A percentile compares a stretch with the other conserved stretches of the same genome.
Conservation (phyloP, 176 grass and related monocot genomes). For the Neostapfia colusana region DNA sequence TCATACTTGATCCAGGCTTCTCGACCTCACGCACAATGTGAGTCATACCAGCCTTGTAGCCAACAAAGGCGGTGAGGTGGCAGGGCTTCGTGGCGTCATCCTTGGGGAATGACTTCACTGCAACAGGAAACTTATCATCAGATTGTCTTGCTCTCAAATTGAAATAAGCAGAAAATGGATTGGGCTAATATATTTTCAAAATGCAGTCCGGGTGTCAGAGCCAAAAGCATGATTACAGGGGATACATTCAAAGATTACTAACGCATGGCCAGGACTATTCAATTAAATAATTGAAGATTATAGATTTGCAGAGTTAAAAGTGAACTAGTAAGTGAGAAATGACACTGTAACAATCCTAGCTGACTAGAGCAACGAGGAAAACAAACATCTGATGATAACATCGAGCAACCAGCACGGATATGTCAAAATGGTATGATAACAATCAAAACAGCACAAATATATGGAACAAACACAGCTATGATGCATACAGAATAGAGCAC, state of each 20-base stretch:
- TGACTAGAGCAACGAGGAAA: background rate
- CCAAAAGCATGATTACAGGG: background rate
- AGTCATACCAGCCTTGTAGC: conserved; percentile 1
- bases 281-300: background rate
- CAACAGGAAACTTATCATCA: background rate
- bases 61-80: background rate
- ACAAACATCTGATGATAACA: background rate
- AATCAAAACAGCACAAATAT: background rate
- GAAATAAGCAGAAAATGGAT: background rate
- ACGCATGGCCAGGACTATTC: background rate
- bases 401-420: background rate
- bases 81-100: background rate
- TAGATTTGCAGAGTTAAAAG: background rate
- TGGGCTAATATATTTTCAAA: background rate
- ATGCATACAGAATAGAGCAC: background rate
- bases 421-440: background rate
- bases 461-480: background rate
- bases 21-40: background rate
- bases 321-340: background rate
- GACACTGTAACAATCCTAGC: background rate
- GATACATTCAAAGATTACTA: background rate
- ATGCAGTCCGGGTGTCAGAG: background rate
- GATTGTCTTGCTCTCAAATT: background rate
- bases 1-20: background rate
- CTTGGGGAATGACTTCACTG: background rate